Percentiles rank a stretch among this genome's conserved stretches.
Evolutionary conservation across 1,139 yeast species (phyloP).

Genomic region (Yamadazyma spencermartinsiae): DNA sequence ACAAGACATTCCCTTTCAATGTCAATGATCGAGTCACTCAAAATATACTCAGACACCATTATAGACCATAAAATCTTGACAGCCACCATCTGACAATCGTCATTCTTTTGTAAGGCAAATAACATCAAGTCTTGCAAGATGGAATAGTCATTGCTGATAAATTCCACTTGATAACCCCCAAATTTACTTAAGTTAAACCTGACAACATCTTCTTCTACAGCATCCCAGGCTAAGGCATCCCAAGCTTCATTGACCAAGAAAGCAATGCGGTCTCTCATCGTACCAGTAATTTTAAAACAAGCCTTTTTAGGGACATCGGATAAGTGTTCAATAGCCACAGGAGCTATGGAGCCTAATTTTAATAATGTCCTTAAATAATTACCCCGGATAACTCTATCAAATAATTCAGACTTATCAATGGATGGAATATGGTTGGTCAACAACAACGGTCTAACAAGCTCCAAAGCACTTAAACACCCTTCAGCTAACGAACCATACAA

Average conservation of each 20-base stretch:
- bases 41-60: constrained; percentile 63
- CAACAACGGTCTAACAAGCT: constrained; percentile 56
- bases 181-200: constrained; percentile 64
- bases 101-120: constrained; percentile 68
- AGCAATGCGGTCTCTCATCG: constrained; percentile 63
- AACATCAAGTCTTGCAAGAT: constrained; percentile 66
- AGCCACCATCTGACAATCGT: constrained; percentile 63
- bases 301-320: constrained; percentile 76
- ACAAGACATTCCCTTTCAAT: constrained; percentile 63
- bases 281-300: constrained; percentile 62
- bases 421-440: constrained; percentile 55
- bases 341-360: constrained; percentile 52
- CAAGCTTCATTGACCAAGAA: constrained; percentile 60
- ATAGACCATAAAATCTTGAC: constrained; percentile 72
- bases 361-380: constrained; percentile 61
- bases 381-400: constrained; percentile 64
- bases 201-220: constrained; percentile 55
- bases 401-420: constrained; percentile 46
- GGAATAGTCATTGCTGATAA: constrained; percentile 59
- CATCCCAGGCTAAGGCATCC: constrained; percentile 74
- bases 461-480: constrained; percentile 59
- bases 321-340: constrained; percentile 62
- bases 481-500: constrained; percentile 62
- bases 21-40: constrained; percentile 59
- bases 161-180: constrained; percentile 74